A percentile compares a stretch with the other conserved stretches of the same genome.
These are phyloP conservation scores for Orobanche coerulescens DNA, from an alignment of 257 asterid genomes.

Conservation along the genomic window DNA sequence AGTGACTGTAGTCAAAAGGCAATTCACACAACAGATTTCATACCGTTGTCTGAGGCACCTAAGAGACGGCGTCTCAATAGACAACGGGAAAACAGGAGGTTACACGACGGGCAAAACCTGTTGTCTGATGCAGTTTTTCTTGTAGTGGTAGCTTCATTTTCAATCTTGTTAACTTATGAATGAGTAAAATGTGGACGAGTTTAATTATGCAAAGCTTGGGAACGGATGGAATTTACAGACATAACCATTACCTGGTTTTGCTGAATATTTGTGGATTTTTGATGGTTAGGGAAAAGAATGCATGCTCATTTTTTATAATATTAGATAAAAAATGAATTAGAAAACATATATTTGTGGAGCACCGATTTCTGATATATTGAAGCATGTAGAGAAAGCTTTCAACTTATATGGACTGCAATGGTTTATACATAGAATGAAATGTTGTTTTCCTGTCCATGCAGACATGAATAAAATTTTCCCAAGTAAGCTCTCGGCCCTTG, in stretches of 20 bases:
- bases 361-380: conserved; percentile 2
- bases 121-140: too few relatives aligned
- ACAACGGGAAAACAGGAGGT: too few relatives aligned
- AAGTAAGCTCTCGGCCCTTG: conserved; percentile 64
- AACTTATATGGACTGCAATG: conserved; percentile 13
- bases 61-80: too few relatives aligned
- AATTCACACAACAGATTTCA: too few relatives aligned
- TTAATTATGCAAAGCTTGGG: neutral
- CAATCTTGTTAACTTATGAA: conserved; percentile 13
- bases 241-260: conserved; percentile 3
- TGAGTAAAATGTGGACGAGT: neutral
- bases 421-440: conserved; percentile 8
- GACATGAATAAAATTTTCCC: conserved; percentile 41
- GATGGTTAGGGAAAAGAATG: neutral
- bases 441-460: conserved; percentile 30
- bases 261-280: conserved; percentile 11
- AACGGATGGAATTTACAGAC: neutral
- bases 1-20: too few relatives aligned
- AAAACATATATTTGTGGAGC: neutral
- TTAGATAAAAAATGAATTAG: neutral
- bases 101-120: too few relatives aligned
- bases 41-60: too few relatives aligned
- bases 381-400: conserved; percentile 3
- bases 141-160: neutral
- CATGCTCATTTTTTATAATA: neutral